phyloP scores from a whole-genome alignment of 192 early-diverging fungal genomes.

The Podila verticillata region DNA sequence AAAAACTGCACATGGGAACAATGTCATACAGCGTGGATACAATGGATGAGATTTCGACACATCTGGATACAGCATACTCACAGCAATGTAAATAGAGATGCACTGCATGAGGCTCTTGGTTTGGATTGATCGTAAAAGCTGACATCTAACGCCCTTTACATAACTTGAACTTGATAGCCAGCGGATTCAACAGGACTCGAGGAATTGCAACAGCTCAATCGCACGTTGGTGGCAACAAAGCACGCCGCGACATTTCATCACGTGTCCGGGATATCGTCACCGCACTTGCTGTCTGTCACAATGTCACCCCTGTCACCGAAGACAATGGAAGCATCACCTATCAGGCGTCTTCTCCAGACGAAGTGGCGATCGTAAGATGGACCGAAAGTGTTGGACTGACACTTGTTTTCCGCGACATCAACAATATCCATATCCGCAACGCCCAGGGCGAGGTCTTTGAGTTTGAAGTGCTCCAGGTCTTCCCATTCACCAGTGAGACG shows the following conservation, averaged over 20 bases:
- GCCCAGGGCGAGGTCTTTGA: conserved; percentile 62
- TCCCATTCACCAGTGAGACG: conserved; percentile 98
- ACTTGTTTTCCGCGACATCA: conserved; percentile 80
- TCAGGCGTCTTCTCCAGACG: conserved; percentile 97
- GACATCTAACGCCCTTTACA: neutral
- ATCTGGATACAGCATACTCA: conserved; percentile 66
- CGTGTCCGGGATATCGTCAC: conserved; percentile 89
- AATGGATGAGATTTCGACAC: conserved; percentile 86
- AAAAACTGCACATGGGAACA: conserved; percentile 94
- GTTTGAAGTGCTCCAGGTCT: conserved; percentile 89
- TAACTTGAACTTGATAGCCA: conserved; percentile 9
- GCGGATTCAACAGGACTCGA: conserved; percentile 44
- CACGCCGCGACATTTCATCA: conserved; percentile 83
- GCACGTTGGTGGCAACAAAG: conserved; percentile 59
- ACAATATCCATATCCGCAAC: conserved; percentile 72
- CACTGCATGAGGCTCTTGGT: neutral
- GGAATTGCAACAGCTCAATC: conserved; percentile 31
- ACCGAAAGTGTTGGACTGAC: conserved; percentile 87
- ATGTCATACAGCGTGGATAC: conserved; percentile 92
- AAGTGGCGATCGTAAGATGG: conserved; percentile 95
- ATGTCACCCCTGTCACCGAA: conserved; percentile 80
- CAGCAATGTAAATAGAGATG: conserved; percentile 32
- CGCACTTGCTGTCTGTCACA: conserved; percentile 91
- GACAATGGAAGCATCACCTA: conserved; percentile 75
- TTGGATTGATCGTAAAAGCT: neutral